Base-by-base conservation (phyloP, 495 filamentous ascomycete species). In the Astrocystis sublimbata region DNA sequence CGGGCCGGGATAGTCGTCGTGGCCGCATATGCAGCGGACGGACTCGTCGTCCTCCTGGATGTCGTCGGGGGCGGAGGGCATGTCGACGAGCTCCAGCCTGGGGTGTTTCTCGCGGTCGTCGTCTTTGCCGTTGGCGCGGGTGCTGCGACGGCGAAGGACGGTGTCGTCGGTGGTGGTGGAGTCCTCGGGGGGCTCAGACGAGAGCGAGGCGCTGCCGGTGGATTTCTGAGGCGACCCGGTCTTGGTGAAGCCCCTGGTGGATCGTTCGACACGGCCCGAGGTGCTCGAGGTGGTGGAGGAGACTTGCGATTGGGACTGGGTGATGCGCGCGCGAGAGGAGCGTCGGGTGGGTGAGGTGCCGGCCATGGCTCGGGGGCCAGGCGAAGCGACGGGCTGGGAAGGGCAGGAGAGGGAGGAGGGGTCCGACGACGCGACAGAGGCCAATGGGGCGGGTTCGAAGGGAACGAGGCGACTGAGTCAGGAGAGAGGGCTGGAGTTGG, bases 1-100 rank as follows among this genome's bases (percentile, higher is more conserved):
- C 55, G 92, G 86, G 49, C 96, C 96, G 46, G 94, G 94, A 75
- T 98, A 98, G 17, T 99, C 94, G 69, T 92, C 91, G 68, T 90
- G 86, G 53, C 91, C 92, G 75, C 94, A 99, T 58, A 99, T 87
- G 77, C 94, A 99, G 56, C 94, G 86, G 66, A 96, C 96, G 47
- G 93, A 83, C 73, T 96, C 92, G 69, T 98, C 93, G 68, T 97
- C 93, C 53, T 96, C 93, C 51, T 86, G 86, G 19, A 85, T 78
- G 31, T 92, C 91, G 36, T 83, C 85, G 58, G 76, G 75, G 40
- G 76, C 78, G 62, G 88, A 85, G 19, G 74, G 66, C 75, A 79
- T 80, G 55, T 82, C 79, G 35, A 82, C 71, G 52, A 79, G 73
- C 50, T 85, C 81, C 46, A 76, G 65, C 49, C 84, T 83, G 40